Base-by-base conservation (phyloP, 306 rosid genomes). In the Castanea crenata region DNA sequence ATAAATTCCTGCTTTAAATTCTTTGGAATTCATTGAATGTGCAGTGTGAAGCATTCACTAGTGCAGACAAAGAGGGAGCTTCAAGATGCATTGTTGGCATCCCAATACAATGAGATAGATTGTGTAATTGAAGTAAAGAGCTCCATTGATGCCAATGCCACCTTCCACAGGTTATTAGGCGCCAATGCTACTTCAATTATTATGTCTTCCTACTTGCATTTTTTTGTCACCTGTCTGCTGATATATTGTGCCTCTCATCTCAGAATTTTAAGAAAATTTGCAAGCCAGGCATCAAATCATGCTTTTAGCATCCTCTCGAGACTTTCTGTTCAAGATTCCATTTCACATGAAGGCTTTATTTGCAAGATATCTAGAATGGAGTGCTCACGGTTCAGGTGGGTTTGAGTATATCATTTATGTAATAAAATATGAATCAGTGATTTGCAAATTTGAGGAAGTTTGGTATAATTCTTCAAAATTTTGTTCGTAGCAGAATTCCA, bases 101-200 rank as follows among this genome's bases (percentile, higher is more conserved):
- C 91, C 77, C 89, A 87, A 77, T 56, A 85, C 69, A 93, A 86
- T 74, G 88, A 79, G 55, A 72, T 70, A 77, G 97, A 94, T 76
- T 87, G 81, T 81, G 68, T 94, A 71, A 82, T 94, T 76, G 99
- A 94, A 86, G 90, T 94, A 63, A 92, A 85, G 82, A 89, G 99
- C 85, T 89, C 91, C 80, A 91, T 94, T 76, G 92, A 87, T 62
- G 79, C 87, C 86, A 94, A 92, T 81, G 88, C 99, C 41, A 84
- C 81, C 74, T 91, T 90, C 79, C 97, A 92, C 95, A 94, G 99
- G 99, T 90, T 80, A 73, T 82, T 87, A 69, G 71, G 72, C 38
- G 41, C 55, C 27, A 35, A 55, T 71, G 56, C 81, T 81, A 69
- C 73, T 79, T 69, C 56, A 54, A 58, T 69, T 74, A 76, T 78